Evolutionary conservation across 805 yeast species (phyloP).

Genomic region (Starmerella vaccinii): DNA sequence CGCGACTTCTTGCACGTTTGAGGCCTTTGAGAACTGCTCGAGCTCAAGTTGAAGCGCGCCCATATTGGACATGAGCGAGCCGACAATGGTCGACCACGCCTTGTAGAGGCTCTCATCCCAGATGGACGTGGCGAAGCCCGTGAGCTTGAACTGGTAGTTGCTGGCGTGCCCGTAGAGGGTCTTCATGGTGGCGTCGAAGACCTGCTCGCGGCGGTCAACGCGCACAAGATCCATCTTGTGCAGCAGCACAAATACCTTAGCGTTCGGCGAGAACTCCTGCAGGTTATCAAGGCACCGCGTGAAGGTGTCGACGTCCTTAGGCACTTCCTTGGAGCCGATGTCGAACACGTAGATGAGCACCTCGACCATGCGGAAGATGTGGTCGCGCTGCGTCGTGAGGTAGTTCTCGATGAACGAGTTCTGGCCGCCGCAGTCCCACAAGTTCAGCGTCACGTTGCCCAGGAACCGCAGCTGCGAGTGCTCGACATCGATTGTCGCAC

Average conservation of each 20-base stretch:
- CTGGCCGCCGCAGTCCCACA: slow-evolving; percentile 96
- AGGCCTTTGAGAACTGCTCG: slow-evolving; percentile 55
- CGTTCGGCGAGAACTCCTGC: slow-evolving; percentile 76
- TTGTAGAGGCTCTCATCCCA: slow-evolving; percentile 95
- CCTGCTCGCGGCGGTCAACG: slow-evolving; percentile 69
- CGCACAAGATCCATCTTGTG: slow-evolving; percentile 97
- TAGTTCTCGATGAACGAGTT: slow-evolving; percentile 94
- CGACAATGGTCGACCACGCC: slow-evolving; percentile 95
- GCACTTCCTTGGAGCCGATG: slow-evolving; percentile 83
- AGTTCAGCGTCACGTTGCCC: slow-evolving; percentile 87
- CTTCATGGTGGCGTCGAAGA: slow-evolving; percentile 74
- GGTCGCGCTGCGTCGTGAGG: slow-evolving; percentile 76
- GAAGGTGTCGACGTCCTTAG: slow-evolving; percentile 87
- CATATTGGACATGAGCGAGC: slow-evolving; percentile 90
- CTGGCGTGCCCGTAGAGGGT: slow-evolving; percentile 65
- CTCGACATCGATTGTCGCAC: slow-evolving; percentile 98
- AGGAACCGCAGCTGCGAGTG: slow-evolving; percentile 86
- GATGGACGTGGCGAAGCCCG: slow-evolving; percentile 88
- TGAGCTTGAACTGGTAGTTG: slow-evolving; percentile 56
- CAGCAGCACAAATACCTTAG: slow-evolving; percentile 78
- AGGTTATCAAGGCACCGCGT: slow-evolving; percentile 71
- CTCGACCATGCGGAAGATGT: slow-evolving; percentile 89
- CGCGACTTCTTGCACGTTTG: slow-evolving; percentile 82
- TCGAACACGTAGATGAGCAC: slow-evolving; percentile 94
- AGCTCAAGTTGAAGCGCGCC: slow-evolving; percentile 65